Conservation (phyloP, 2,329 filamentous ascomycete species). For the Chalaropsis ovoidea region DNA sequence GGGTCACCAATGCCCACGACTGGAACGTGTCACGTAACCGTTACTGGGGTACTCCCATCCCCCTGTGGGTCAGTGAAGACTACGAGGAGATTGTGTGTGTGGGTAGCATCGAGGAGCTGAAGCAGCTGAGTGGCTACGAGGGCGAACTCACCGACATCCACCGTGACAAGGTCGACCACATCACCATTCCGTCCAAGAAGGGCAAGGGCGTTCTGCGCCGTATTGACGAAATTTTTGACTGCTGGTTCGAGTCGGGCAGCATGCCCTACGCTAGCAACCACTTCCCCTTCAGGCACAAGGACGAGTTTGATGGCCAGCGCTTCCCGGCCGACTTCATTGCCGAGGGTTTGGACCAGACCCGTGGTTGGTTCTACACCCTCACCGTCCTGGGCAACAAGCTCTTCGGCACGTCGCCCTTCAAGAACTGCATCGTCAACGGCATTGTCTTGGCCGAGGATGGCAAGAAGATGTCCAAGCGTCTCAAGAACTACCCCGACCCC, state of each 20-base stretch:
- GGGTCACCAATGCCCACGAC: slow-evolving; percentile 28
- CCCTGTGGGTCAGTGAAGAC: slow-evolving; percentile 30
- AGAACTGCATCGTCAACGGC: slow-evolving; percentile 30
- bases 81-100: slow-evolving; percentile 29
- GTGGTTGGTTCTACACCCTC: slow-evolving; percentile 31
- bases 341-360: slow-evolving; percentile 30
- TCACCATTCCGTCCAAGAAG: slow-evolving; percentile 29
- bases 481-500: slow-evolving; percentile 30
- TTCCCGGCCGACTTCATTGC: slow-evolving; percentile 31
- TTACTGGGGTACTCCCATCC: slow-evolving; percentile 30
- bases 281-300: slow-evolving; percentile 29
- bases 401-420: slow-evolving; percentile 29
- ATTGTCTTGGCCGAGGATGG: slow-evolving; percentile 30
- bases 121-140: slow-evolving; percentile 28
- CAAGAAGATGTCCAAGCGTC: slow-evolving; percentile 31
- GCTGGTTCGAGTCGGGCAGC: slow-evolving; percentile 30
- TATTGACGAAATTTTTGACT: slow-evolving; percentile 30
- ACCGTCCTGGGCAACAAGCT: slow-evolving; percentile 29
- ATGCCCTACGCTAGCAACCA: slow-evolving; percentile 30
- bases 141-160: slow-evolving; percentile 28
- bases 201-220: slow-evolving; percentile 28
- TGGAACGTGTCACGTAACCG: slow-evolving; percentile 29
- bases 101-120: slow-evolving; percentile 29
- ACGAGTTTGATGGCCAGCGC: slow-evolving; percentile 27
- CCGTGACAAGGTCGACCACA: slow-evolving; percentile 29